phyloP scores from a whole-genome alignment of 2,329 filamentous ascomycete species.

The Ophiobolus disseminans region DNA sequence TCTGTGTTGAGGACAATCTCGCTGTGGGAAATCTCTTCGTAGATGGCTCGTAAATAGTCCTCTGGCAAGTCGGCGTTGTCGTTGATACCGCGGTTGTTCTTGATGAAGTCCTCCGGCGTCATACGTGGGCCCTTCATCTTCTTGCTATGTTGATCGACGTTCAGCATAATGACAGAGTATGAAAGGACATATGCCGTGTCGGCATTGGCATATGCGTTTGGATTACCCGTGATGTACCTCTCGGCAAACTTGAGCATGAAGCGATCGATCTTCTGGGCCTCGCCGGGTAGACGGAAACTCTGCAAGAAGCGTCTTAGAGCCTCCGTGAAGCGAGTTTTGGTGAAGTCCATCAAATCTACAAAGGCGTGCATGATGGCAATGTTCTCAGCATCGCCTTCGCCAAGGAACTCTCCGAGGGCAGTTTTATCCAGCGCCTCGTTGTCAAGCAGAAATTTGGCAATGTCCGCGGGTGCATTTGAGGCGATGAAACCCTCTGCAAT shows the following conservation, averaged over 20 bases:
- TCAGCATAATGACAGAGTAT: conserved; percentile 96
- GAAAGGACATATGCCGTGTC: conserved; percentile 96
- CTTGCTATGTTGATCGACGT: conserved; percentile 91
- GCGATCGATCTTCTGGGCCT: conserved; percentile 98
- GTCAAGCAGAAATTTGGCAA: conserved; percentile 80
- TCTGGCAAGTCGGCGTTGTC: conserved; percentile 92
- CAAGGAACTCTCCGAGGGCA: conserved; percentile 90
- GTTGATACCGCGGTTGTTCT: conserved; percentile 98
- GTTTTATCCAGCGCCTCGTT: conserved; percentile 90
- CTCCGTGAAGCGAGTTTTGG: conserved; percentile 89
- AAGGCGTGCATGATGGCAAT: conserved; percentile 99
- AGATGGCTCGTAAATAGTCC: conserved; percentile 88
- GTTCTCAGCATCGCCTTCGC: conserved; percentile 90
- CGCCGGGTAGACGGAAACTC: conserved; percentile 91
- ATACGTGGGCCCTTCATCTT: conserved; percentile 84
- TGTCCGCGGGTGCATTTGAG: conserved; percentile 78
- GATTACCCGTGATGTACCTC: conserved; percentile 91
- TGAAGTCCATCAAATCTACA: conserved; percentile 93
- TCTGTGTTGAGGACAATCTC: conserved; percentile 96
- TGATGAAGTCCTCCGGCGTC: conserved; percentile 97
- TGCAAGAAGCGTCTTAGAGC: conserved; percentile 90
- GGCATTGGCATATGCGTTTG: conserved; percentile 96
- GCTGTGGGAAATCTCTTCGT: conserved; percentile 86
- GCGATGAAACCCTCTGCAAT: conserved; percentile 86
- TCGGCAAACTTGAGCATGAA: conserved; percentile 99